Percentiles rank a stretch among this genome's conserved stretches.
Evolutionary conservation across 768 basidiomycete species (phyloP).

Genomic region (Polyporus arcularius): DNA sequence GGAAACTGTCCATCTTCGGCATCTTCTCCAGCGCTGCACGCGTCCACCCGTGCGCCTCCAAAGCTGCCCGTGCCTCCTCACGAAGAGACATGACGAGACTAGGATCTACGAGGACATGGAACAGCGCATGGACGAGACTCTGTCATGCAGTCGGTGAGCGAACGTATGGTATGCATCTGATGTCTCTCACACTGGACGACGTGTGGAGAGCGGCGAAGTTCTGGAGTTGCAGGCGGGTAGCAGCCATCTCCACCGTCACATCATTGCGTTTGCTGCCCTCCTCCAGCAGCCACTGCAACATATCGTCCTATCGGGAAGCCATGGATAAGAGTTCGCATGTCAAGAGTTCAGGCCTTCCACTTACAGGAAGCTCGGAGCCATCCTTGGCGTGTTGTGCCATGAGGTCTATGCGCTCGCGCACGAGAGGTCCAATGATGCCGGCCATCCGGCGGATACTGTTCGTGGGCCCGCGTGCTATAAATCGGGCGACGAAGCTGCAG

Average conservation of each 20-base stretch:
- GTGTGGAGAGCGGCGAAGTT: slow-evolving; percentile 28
- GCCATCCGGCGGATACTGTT: too few relatives aligned
- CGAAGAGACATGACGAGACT: slow-evolving; percentile 27
- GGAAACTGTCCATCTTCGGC: slow-evolving; percentile 35
- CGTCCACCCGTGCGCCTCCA: slow-evolving; percentile 32
- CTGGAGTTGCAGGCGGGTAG: slow-evolving; percentile 29
- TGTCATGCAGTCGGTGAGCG: background rate
- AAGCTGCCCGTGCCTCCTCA: slow-evolving; percentile 30
- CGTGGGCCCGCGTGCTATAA: too few relatives aligned
- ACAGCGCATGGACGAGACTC: slow-evolving; percentile 31
- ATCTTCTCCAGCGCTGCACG: slow-evolving; percentile 30
- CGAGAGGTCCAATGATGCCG: too few relatives aligned
- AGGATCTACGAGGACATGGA: slow-evolving; percentile 29
- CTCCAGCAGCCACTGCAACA: slow-evolving; percentile 35
- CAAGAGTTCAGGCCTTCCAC: background rate
- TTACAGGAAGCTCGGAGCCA: too few relatives aligned
- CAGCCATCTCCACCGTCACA: slow-evolving; percentile 10
- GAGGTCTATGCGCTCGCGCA: too few relatives aligned
- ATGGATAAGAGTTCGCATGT: background rate
- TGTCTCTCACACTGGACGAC: slow-evolving; percentile 10
- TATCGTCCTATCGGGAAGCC: too few relatives aligned
- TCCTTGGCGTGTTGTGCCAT: slow-evolving; percentile 13
- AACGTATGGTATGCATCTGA: slow-evolving; percentile 24
- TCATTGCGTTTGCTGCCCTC: slow-evolving; percentile 21
- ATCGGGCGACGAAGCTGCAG: too few relatives aligned